These are phyloP conservation scores for Yarrowia phangngaensis DNA, from an alignment of 805 yeast genomes.

Conservation along the genomic window DNA sequence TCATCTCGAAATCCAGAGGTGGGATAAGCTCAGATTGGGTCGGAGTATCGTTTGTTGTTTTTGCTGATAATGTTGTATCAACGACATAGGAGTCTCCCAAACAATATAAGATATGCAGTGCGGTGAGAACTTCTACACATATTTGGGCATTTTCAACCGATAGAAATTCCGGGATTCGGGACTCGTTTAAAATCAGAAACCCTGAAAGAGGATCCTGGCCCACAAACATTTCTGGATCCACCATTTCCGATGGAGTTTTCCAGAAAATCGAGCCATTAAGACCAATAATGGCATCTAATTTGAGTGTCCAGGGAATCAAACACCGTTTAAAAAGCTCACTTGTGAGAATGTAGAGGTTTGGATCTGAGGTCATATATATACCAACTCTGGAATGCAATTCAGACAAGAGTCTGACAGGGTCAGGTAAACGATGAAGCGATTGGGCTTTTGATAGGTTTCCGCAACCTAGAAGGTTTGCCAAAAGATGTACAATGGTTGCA, in stretches of 20 bases:
- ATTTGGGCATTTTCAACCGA: slow-evolving; percentile 3
- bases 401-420: slow-evolving; percentile 1
- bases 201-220: not conserved
- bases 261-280: slow-evolving; percentile 7
- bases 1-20: slow-evolving; percentile 2
- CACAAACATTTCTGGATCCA: slow-evolving; percentile 13
- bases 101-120: slow-evolving; percentile 5
- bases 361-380: slow-evolving; percentile 6
- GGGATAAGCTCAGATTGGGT: too few species aligned
- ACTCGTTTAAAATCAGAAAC: not conserved
- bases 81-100: not conserved
- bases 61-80: not conserved
- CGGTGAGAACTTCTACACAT: slow-evolving; percentile 10
- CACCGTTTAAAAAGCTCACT: slow-evolving; percentile 2
- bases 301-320: slow-evolving; percentile 3
- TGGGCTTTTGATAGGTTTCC: slow-evolving; percentile 7
- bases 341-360: not conserved
- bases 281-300: slow-evolving; percentile 3
- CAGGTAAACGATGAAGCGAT: not conserved
- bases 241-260: slow-evolving; percentile 10
- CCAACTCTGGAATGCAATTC: slow-evolving; percentile 1
- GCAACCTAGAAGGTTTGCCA: slow-evolving; percentile 15
- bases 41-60: not conserved
- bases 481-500: not conserved
- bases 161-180: not conserved